A percentile compares a stretch with the other conserved stretches of the same genome.
These are phyloP conservation scores for Fonsecaea monophora DNA, from an alignment of 2,329 filamentous ascomycete genomes.

Conservation along the genomic window DNA sequence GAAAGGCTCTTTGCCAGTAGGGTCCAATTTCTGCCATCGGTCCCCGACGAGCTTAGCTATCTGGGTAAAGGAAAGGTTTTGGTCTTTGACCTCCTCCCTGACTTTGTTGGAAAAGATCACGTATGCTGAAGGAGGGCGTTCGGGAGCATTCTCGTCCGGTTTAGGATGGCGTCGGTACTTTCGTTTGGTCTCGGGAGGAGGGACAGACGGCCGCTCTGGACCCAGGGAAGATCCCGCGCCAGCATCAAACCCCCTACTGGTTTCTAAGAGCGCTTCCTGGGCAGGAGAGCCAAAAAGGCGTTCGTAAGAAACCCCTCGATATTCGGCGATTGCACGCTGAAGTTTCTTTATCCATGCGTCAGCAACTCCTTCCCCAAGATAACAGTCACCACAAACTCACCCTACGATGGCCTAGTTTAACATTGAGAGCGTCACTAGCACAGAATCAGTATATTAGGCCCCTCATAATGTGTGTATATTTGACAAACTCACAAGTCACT, in stretches of 20 bases:
- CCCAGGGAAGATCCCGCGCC: constrained; percentile 14
- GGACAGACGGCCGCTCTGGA: constrained; percentile 23
- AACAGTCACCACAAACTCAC: constrained; percentile 56
- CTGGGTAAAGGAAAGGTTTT: constrained; percentile 79
- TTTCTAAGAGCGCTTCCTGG: constrained; percentile 47
- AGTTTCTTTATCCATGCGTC: constrained; percentile 66
- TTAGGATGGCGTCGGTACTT: constrained; percentile 49
- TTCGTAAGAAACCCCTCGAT: constrained; percentile 67
- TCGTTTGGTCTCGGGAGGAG: constrained; percentile 37
- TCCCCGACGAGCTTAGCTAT: constrained; percentile 84
- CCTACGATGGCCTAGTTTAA: constrained; percentile 81
- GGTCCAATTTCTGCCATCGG: constrained; percentile 75
- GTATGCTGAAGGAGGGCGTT: constrained; percentile 80
- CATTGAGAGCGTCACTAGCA: constrained; percentile 70
- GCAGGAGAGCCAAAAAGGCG: constrained; percentile 44
- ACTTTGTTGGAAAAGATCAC: constrained; percentile 82
- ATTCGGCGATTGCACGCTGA: constrained; percentile 81
- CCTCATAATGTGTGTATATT: too few relatives aligned
- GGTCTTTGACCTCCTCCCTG: constrained; percentile 76
- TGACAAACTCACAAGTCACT: constrained; percentile 71
- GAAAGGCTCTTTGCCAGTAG: constrained; percentile 72
- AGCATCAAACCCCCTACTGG: constrained; percentile 49
- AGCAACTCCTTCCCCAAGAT: not conserved
- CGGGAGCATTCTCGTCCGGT: constrained; percentile 80
- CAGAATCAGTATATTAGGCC: constrained; percentile 16